phyloP scores from a whole-genome alignment of 768 basidiomycete species.

The Dioszegia aurantiaca region DNA sequence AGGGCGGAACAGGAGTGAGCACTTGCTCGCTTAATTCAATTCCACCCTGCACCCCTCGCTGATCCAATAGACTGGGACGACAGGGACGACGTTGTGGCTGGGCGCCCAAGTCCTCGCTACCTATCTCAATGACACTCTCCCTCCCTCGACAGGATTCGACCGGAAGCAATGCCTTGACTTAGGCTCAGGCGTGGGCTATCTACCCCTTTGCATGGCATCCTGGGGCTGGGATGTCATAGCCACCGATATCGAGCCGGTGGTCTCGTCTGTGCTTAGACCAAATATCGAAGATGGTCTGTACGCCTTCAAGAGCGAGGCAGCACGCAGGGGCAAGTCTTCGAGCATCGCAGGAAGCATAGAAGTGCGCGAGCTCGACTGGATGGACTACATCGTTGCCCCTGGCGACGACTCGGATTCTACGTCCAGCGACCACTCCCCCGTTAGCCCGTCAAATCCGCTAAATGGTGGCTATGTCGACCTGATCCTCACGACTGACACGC shows the following conservation, averaged over 20 bases:
- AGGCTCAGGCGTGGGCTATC: conserved; percentile 77
- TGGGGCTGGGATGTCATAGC: conserved; percentile 73
- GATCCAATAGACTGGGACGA: conserved; percentile 54
- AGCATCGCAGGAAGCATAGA: conserved; percentile 3
- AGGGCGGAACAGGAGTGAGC: conserved; percentile 5
- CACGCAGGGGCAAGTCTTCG: not conserved
- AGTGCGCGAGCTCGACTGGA: conserved; percentile 20
- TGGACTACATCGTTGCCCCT: conserved; percentile 6
- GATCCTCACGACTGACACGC: conserved; percentile 77
- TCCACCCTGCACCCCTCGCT: not conserved
- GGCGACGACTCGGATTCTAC: too few species aligned
- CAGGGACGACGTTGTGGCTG: conserved; percentile 82
- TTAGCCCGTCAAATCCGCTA: conserved; percentile 6
- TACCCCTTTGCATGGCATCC: conserved; percentile 67
- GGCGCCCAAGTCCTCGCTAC: conserved; percentile 70
- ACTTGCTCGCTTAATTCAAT: not conserved
- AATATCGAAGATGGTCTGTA: conserved; percentile 57
- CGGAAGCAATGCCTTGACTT: conserved; percentile 62
- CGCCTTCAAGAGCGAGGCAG: not conserved
- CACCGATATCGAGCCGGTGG: conserved; percentile 68
- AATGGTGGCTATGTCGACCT: conserved; percentile 61
- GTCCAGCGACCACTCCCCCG: too few species aligned
- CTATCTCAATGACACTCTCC: conserved; percentile 57
- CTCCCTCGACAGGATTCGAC: not conserved
- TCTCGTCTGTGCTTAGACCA: conserved; percentile 61